Evolutionary conservation across 148 eudicot genomes (phyloP).

Genomic region (Arbutus unedo): DNA sequence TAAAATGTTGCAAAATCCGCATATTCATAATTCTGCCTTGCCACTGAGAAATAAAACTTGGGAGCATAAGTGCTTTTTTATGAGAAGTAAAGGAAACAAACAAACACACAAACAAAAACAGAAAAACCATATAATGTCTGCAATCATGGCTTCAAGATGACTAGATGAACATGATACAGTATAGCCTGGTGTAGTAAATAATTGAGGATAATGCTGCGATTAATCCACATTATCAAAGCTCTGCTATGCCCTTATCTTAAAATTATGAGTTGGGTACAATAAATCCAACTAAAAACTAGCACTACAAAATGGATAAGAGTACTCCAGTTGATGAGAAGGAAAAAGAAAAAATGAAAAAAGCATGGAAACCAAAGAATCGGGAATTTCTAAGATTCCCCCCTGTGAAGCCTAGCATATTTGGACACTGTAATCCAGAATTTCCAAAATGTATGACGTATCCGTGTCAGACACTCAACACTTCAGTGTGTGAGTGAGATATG

Average conservation of each 20-base stretch:
- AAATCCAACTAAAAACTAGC: background rate
- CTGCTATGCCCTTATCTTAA: background rate
- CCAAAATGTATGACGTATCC: background rate
- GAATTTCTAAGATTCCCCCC: background rate
- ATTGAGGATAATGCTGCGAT: background rate
- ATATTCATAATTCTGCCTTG: slow-evolving; percentile 8
- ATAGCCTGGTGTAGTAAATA: background rate
- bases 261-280: background rate
- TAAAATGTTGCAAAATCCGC: slow-evolving; percentile 22
- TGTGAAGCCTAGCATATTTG: background rate
- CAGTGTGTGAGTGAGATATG: too few relatives aligned
- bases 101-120: background rate
- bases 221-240: background rate
- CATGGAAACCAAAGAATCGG: background rate
- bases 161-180: background rate
- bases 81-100: background rate
- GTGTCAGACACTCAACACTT: background rate
- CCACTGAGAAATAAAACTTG: background rate
- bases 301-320: background rate
- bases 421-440: background rate
- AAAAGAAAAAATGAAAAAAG: background rate
- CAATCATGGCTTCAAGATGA: too few relatives aligned
- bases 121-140: background rate
- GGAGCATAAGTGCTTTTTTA: background rate
- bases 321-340: background rate